phyloP scores from a whole-genome alignment of 257 asterid genomes.

The Agastache rugosa region DNA sequence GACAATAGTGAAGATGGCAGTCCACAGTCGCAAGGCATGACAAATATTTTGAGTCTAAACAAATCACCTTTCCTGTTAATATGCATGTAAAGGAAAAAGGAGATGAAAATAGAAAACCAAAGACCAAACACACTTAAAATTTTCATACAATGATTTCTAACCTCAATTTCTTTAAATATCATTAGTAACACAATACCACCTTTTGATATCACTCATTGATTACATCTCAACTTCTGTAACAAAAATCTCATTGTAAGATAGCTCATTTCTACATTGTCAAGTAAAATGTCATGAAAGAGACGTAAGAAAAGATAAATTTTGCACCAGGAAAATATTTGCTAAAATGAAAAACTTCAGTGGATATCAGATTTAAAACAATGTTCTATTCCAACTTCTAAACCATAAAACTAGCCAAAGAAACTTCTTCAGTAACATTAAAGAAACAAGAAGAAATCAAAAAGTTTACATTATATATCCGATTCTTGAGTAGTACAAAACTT shows the following conservation, averaged over 20 bases:
- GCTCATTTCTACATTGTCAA: constrained; percentile 6
- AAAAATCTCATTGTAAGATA: constrained; percentile 9
- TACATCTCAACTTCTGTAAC: constrained; percentile 4
- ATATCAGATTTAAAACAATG: background rate
- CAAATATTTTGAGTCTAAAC: constrained; percentile 4
- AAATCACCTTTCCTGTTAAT: background rate
- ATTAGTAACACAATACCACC: background rate
- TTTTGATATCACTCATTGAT: constrained; percentile 12
- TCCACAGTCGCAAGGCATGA: constrained; percentile 16
- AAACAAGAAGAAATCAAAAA: background rate
- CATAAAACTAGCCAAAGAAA: background rate
- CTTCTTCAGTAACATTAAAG: background rate
- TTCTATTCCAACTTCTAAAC: background rate
- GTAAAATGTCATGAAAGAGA: constrained; percentile 10
- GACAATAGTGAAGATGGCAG: constrained; percentile 20
- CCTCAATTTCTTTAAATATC: constrained; percentile 1
- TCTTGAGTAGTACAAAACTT: constrained; percentile 16
- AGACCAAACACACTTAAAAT: background rate
- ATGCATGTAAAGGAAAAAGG: background rate
- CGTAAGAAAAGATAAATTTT: constrained; percentile 13
- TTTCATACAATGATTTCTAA: background rate
- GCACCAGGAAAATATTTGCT: constrained; percentile 23
- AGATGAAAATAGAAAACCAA: background rate
- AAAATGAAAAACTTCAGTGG: constrained; percentile 24
- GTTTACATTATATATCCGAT: background rate